Evolutionary conservation across 192 early-diverging fungal species (phyloP).

Genomic region (Coemansia sp.): DNA sequence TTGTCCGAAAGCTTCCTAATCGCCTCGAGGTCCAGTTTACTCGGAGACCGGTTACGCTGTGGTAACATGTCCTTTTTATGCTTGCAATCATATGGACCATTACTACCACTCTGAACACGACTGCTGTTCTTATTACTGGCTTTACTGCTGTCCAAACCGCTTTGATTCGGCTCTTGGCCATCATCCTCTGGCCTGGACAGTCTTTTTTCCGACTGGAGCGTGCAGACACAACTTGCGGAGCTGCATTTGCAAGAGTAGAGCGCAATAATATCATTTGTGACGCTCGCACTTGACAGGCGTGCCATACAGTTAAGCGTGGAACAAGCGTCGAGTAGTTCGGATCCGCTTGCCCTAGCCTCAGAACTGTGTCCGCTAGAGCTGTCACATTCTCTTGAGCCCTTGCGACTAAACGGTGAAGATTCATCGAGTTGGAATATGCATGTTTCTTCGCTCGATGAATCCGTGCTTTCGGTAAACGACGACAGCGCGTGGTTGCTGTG

Average conservation of each 20-base stretch:
- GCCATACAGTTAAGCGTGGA: not conserved
- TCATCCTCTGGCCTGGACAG: not conserved
- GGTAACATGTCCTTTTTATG: not conserved
- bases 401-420: conserved; percentile 16
- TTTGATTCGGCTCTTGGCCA: not conserved
- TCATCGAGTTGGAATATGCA: conserved; percentile 4
- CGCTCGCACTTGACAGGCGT: not conserved
- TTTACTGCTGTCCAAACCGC: not conserved
- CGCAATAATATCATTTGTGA: conserved; percentile 32
- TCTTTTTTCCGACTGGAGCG: not conserved
- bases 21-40: not conserved
- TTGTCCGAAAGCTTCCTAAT: conserved; percentile 12
- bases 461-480: not conserved
- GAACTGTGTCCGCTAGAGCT: not conserved
- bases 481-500: not conserved
- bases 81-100: not conserved
- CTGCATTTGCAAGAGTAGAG: conserved; percentile 18
- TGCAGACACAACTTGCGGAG: conserved; percentile 7
- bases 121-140: conserved; percentile 13
- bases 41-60: not conserved
- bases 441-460: conserved; percentile 1
- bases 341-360: not conserved
- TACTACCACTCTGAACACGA: not conserved
- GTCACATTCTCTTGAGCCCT: conserved; percentile 16
- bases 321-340: no score